phyloP scores from a whole-genome alignment of 2,329 filamentous ascomycete genomes.

The Pezicula radicicola region DNA sequence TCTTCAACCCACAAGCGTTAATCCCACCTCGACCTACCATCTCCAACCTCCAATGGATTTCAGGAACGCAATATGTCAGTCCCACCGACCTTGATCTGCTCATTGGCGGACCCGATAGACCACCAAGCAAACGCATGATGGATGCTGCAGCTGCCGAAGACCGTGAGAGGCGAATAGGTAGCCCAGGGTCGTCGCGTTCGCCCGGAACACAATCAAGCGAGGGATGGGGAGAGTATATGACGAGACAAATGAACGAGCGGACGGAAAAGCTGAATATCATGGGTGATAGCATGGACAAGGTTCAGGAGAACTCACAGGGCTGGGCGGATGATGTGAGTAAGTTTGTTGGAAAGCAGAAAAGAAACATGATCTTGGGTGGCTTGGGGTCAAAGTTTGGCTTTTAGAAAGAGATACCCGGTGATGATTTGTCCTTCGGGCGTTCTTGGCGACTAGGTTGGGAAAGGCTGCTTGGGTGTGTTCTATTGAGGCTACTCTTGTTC shows the following conservation, averaged over 20 bases:
- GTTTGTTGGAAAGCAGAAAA: constrained; percentile 83
- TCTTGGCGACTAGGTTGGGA: no score
- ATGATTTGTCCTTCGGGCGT: no score
- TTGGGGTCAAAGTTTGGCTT: constrained; percentile 25
- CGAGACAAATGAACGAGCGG: constrained; percentile 82
- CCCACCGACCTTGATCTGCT: constrained; percentile 84
- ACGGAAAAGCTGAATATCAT: constrained; percentile 84
- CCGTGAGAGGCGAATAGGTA: constrained; percentile 46
- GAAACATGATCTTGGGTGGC: constrained; percentile 72
- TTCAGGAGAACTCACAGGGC: constrained; percentile 76
- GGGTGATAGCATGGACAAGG: constrained; percentile 78
- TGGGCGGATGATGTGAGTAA: constrained; percentile 90
- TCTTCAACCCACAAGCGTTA: constrained; percentile 73
- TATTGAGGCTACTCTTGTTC: no score
- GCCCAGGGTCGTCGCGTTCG: constrained; percentile 27
- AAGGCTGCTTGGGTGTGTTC: no score
- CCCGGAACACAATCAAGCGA: constrained; percentile 40
- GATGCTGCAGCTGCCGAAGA: constrained; percentile 76
- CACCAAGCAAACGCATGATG: constrained; percentile 84
- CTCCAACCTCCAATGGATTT: constrained; percentile 93
- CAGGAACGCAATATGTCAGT: constrained; percentile 88
- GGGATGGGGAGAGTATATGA: constrained; percentile 76
- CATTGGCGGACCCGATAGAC: constrained; percentile 84
- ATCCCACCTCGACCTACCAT: constrained; percentile 86
- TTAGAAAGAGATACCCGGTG: no score